Evolutionary conservation across 1,139 yeast species (phyloP).

Genomic region (Pichia sp.): DNA sequence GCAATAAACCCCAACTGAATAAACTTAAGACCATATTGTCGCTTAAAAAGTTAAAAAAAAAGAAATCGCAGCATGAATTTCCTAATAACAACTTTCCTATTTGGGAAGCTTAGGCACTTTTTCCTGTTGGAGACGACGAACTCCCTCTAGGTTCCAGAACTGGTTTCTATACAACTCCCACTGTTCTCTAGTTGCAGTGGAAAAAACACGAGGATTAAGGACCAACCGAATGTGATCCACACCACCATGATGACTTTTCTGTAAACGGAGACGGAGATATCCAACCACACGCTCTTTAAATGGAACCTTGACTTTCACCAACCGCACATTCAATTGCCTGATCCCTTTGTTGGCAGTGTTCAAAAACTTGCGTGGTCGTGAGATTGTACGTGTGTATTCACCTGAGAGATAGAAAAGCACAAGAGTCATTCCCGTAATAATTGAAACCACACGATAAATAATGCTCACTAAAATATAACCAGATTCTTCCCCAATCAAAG

Average conservation of each 20-base stretch:
- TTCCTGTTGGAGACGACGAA: conserved; percentile 44
- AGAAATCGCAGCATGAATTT: not conserved
- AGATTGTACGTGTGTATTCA: conserved; percentile 79
- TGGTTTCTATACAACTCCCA: conserved; percentile 95
- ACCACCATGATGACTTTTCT: conserved; percentile 32
- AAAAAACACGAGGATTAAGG: conserved; percentile 73
- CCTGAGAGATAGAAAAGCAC: conserved; percentile 81
- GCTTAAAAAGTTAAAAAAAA: not conserved
- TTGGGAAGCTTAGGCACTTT: not conserved
- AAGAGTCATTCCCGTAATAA: conserved; percentile 65
- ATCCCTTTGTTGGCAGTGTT: conserved; percentile 81
- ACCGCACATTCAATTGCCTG: conserved; percentile 69
- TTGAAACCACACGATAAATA: conserved; percentile 52
- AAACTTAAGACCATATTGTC: not conserved
- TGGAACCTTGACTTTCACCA: conserved; percentile 64
- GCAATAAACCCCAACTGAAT: not conserved
- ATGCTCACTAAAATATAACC: conserved; percentile 25
- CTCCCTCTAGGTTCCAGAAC: conserved; percentile 85
- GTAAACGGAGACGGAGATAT: not conserved
- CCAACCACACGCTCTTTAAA: conserved; percentile 39
- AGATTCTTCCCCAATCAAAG: not conserved
- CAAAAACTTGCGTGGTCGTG: conserved; percentile 71
- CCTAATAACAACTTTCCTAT: not conserved
- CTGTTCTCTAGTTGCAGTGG: conserved; percentile 79
- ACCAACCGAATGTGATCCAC: conserved; percentile 61